phyloP scores from a whole-genome alignment of 2,329 filamentous ascomycete species.

The Ramularia endophylla region DNA sequence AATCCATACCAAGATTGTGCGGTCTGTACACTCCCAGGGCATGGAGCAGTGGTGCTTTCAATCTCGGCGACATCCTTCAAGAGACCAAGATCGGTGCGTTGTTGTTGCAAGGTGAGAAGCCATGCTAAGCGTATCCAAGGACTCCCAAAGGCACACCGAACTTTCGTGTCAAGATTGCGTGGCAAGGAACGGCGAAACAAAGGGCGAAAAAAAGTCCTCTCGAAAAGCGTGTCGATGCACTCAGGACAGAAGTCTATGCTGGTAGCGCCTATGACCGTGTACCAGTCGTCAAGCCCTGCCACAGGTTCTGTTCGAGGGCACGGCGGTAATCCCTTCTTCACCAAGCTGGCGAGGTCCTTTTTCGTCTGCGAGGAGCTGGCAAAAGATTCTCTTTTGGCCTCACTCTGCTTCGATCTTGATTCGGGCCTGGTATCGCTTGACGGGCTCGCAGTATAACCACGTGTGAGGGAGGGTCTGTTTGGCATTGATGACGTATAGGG shows the following conservation, averaged over 20 bases:
- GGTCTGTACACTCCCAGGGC: slow-evolving; percentile 54
- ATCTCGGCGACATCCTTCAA: slow-evolving; percentile 64
- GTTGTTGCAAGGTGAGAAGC: slow-evolving; percentile 69
- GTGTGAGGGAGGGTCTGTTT: slow-evolving; percentile 8
- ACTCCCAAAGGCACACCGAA: slow-evolving; percentile 72
- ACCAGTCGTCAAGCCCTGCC: slow-evolving; percentile 68
- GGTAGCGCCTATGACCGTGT: slow-evolving; percentile 64
- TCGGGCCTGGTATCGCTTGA: slow-evolving; percentile 8
- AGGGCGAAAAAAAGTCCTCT: slow-evolving; percentile 59
- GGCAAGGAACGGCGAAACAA: slow-evolving; percentile 59
- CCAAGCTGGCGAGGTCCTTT: slow-evolving; percentile 44
- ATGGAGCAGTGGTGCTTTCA: slow-evolving; percentile 47
- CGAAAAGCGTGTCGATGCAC: slow-evolving; percentile 68
- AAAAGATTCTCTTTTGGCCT: slow-evolving; percentile 16
- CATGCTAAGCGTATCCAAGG: slow-evolving; percentile 83
- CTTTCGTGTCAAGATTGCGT: slow-evolving; percentile 51
- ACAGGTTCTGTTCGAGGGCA: slow-evolving; percentile 63
- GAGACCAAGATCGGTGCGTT: slow-evolving; percentile 59
- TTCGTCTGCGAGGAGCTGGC: slow-evolving; percentile 22
- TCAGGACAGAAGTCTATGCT: slow-evolving; percentile 76
- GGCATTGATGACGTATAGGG: slow-evolving; percentile 5
- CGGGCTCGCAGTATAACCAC: slow-evolving; percentile 9
- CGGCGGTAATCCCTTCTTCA: slow-evolving; percentile 47
- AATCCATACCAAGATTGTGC: slow-evolving; percentile 70
- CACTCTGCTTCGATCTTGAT: slow-evolving; percentile 8